Conservation (phyloP, 768 basidiomycete genomes). For the Auriscalpium vulgare region DNA sequence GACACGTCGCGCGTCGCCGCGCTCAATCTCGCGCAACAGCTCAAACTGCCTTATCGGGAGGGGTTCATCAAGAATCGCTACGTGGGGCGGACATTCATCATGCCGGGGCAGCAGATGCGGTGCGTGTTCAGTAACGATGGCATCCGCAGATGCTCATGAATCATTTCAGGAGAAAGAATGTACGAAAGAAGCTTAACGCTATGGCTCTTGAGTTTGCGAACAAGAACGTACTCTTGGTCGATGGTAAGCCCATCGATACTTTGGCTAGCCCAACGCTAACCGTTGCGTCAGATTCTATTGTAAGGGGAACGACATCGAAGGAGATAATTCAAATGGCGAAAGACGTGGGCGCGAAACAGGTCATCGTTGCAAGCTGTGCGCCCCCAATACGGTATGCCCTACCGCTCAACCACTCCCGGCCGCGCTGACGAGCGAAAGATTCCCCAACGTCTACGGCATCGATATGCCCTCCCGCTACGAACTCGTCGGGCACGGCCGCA, state of each 20-base stretch:
- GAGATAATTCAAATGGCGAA: slow-evolving; percentile 99
- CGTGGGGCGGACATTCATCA: slow-evolving; percentile 97
- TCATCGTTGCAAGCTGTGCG: slow-evolving; percentile 94
- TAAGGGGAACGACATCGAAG: slow-evolving; percentile 95
- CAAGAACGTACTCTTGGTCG: slow-evolving; percentile 92
- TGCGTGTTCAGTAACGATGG: slow-evolving; percentile 18
- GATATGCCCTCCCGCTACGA: slow-evolving; percentile 97
- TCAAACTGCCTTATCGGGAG: slow-evolving; percentile 88
- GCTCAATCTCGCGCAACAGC: slow-evolving; percentile 86
- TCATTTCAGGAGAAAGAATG: slow-evolving; percentile 72
- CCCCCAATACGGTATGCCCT: slow-evolving; percentile 78
- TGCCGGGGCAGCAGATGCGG: slow-evolving; percentile 98
- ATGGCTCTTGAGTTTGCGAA: slow-evolving; percentile 94
- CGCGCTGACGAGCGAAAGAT: slow-evolving; percentile 29
- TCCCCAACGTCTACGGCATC: slow-evolving; percentile 96
- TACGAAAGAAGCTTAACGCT: slow-evolving; percentile 90
- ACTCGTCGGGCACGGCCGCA: slow-evolving; percentile 96
- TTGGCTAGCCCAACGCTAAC: background rate
- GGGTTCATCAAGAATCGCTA: slow-evolving; percentile 99
- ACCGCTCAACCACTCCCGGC: background rate
- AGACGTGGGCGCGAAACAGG: slow-evolving; percentile 94
- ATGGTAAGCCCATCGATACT: slow-evolving; percentile 47
- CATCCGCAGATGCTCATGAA: background rate
- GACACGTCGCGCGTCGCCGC: slow-evolving; percentile 97
- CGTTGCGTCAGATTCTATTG: slow-evolving; percentile 76